Percentiles rank a stretch among this genome's conserved stretches.
Conservation (phyloP, 1,139 yeast species). For the Hanseniaspora sp. region DNA sequence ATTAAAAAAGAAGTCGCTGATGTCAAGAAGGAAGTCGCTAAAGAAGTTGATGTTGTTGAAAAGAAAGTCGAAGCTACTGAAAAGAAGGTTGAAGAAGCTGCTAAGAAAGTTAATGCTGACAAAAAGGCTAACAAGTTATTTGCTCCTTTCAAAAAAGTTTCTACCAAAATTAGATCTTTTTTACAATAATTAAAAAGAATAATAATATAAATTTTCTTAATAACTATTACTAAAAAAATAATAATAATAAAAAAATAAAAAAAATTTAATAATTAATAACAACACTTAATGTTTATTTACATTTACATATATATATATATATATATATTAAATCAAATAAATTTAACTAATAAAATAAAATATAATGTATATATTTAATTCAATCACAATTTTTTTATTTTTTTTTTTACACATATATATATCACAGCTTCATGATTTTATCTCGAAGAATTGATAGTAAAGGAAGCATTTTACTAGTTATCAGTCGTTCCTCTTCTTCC, state of each 20-base stretch:
- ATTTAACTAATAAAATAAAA: too few species aligned
- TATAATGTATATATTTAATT: too few species aligned
- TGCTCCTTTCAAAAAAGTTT: slow-evolving; percentile 11
- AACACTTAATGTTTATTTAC: too few species aligned
- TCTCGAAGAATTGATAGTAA: slow-evolving; percentile 2
- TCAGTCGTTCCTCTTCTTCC: neutral
- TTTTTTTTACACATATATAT: neutral
- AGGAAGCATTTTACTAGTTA: neutral
- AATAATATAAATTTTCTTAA: slow-evolving; percentile 1
- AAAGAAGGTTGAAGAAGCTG: neutral
- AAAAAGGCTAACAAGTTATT: slow-evolving; percentile 9
- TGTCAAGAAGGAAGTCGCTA: neutral
- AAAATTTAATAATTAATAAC: neutral
- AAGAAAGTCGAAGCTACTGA: neutral
- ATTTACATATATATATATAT: too few species aligned
- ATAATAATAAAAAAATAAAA: neutral
- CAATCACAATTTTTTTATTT: too few species aligned
- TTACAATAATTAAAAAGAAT: slow-evolving; percentile 1
- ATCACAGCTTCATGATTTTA: neutral
- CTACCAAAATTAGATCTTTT: slow-evolving; percentile 13
- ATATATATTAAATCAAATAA: too few species aligned
- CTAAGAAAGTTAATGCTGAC: neutral
- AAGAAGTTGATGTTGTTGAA: neutral
- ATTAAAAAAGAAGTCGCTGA: neutral
- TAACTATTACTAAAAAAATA: neutral